Percentiles rank a stretch among this genome's conserved stretches.
These are phyloP conservation scores for Xylariaceae sp. DNA, from an alignment of 2,329 filamentous ascomycete species.

Conservation along the genomic window DNA sequence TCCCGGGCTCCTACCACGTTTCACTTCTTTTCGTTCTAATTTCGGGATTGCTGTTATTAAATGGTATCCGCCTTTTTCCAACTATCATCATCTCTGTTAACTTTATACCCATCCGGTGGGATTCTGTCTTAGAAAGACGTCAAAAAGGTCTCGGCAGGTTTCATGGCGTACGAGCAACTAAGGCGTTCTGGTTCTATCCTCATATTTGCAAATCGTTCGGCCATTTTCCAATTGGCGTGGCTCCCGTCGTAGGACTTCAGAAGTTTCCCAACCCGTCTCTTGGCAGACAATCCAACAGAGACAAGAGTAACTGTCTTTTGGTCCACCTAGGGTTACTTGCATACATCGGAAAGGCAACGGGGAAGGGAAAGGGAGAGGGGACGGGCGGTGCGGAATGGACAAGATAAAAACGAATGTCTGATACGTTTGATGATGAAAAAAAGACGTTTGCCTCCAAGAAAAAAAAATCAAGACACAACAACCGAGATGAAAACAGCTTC, in stretches of 20 bases:
- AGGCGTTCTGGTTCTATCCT: constrained; percentile 16
- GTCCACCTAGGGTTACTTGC: constrained; percentile 11
- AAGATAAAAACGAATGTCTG: background rate
- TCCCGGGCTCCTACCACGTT: background rate
- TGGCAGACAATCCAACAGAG: constrained; percentile 1
- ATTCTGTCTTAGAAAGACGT: constrained; percentile 17
- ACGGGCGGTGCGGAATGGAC: constrained; percentile 1
- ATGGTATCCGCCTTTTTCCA: constrained; percentile 10
- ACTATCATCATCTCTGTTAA: constrained; percentile 10
- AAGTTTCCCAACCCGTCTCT: background rate
- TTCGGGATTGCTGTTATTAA: background rate
- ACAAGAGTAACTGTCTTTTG: constrained; percentile 1
- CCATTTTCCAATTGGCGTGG: background rate
- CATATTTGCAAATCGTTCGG: constrained; percentile 9
- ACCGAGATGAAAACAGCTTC: background rate
- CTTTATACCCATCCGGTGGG: constrained; percentile 22
- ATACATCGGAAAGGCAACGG: constrained; percentile 14
- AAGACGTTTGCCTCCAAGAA: background rate
- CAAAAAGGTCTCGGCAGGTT: constrained; percentile 3
- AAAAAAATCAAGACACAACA: background rate
- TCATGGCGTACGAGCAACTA: constrained; percentile 3
- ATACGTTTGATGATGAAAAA: constrained; percentile 6
- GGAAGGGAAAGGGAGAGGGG: background rate
- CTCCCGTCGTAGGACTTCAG: background rate
- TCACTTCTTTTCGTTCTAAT: background rate